Evolutionary conservation across 345 rosid genomes (phyloP).

Genomic region (Eucalyptus polybractea): DNA sequence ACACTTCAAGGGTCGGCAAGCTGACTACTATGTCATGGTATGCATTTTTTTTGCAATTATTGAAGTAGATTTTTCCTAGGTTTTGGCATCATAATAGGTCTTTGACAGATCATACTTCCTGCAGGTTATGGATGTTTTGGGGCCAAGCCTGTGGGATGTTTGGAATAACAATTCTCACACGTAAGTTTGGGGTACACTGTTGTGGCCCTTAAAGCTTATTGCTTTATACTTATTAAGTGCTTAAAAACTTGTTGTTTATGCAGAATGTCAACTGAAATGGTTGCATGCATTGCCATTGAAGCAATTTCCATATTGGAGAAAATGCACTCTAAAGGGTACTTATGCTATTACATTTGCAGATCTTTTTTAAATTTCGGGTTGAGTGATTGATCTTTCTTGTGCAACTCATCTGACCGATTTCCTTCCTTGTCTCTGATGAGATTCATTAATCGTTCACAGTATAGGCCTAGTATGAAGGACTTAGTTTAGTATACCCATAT

Average conservation of each 20-base stretch:
- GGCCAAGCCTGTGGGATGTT: constrained; percentile 97
- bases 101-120: constrained; percentile 1
- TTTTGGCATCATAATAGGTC: not conserved
- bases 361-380: not conserved
- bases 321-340: constrained; percentile 61
- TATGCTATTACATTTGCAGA: not conserved
- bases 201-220: not conserved
- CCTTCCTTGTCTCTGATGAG: not conserved
- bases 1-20: constrained; percentile 85
- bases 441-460: not conserved
- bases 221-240: not conserved
- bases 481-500: not conserved
- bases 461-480: not conserved
- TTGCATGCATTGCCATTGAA: constrained; percentile 72
- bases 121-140: constrained; percentile 96
- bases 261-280: constrained; percentile 80
- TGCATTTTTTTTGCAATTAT: not conserved
- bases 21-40: constrained; percentile 91
- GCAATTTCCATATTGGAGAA: constrained; percentile 69
- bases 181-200: constrained; percentile 23
- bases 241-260: not conserved
- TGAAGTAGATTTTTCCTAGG: not conserved
- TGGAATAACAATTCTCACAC: constrained; percentile 60
- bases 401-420: not conserved
- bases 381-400: not conserved